These are phyloP conservation scores for Lachnellula suecica DNA, from an alignment of 2,329 filamentous ascomycete genomes.

Conservation along the genomic window DNA sequence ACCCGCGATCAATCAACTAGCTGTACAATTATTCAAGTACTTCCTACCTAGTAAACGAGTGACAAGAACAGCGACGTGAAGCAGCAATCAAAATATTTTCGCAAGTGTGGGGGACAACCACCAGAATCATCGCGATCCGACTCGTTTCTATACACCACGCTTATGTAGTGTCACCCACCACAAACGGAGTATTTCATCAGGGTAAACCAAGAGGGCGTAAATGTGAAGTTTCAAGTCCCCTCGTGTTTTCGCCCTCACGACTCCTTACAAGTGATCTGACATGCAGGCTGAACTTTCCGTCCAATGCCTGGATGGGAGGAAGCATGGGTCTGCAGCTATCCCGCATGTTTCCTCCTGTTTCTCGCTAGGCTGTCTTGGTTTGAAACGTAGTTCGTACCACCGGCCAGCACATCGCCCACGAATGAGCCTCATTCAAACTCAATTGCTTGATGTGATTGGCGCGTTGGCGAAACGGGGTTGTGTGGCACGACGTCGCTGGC, in stretches of 20 bases:
- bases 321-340: background rate
- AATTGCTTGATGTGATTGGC: background rate
- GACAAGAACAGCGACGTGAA: background rate
- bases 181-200: background rate
- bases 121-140: background rate
- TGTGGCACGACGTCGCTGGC: background rate
- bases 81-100: background rate
- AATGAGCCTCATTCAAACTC: background rate
- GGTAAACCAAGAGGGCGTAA: conserved; percentile 5
- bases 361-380: background rate
- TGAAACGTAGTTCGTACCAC: background rate
- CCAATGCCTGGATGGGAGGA: background rate
- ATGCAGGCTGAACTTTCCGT: background rate
- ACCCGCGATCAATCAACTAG: background rate
- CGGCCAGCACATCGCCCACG: background rate
- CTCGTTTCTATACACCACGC: background rate
- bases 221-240: conserved; percentile 8
- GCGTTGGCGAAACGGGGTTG: background rate
- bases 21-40: too few species aligned
- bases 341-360: background rate
- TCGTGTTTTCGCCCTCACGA: conserved; percentile 14
- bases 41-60: too few species aligned
- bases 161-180: background rate
- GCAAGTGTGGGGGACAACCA: background rate
- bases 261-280: conserved; percentile 1